A percentile compares a stretch with the other conserved stretches of the same genome.
Conservation (phyloP, 441 rosid species). For the Theobroma grandiflorum region DNA sequence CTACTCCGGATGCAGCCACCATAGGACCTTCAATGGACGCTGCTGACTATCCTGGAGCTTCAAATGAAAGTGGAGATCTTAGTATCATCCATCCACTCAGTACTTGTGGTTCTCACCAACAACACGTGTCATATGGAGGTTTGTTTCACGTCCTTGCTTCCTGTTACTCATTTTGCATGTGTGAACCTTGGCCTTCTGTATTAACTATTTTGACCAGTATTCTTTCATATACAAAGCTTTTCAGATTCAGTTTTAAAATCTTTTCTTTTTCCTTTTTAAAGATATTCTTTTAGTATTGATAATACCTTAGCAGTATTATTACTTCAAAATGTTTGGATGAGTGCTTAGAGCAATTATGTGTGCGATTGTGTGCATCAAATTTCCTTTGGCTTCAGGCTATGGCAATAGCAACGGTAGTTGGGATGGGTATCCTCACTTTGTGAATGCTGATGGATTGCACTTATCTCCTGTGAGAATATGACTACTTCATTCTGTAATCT, state of each 20-base stretch:
- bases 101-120: slow-evolving; percentile 43
- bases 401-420: slow-evolving; percentile 48
- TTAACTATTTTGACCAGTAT: background rate
- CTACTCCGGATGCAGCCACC: slow-evolving; percentile 56
- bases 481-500: background rate
- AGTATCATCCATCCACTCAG: slow-evolving; percentile 33
- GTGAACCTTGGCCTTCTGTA: background rate
- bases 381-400: slow-evolving; percentile 53
- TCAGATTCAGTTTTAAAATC: too few species aligned
- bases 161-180: background rate
- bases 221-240: too few species aligned
- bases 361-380: background rate
- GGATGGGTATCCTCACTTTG: slow-evolving; percentile 65
- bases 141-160: slow-evolving; percentile 23
- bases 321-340: background rate
- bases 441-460: slow-evolving; percentile 61
- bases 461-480: slow-evolving; percentile 63
- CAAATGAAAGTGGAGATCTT: slow-evolving; percentile 42
- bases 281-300: too few species aligned
- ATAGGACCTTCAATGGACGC: slow-evolving; percentile 41
- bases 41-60: slow-evolving; percentile 29
- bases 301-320: too few species aligned
- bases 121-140: slow-evolving; percentile 43
- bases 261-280: too few species aligned
- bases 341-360: background rate